These are phyloP conservation scores for Alternaria solani DNA, from an alignment of 2,329 filamentous ascomycete genomes.

Conservation along the genomic window DNA sequence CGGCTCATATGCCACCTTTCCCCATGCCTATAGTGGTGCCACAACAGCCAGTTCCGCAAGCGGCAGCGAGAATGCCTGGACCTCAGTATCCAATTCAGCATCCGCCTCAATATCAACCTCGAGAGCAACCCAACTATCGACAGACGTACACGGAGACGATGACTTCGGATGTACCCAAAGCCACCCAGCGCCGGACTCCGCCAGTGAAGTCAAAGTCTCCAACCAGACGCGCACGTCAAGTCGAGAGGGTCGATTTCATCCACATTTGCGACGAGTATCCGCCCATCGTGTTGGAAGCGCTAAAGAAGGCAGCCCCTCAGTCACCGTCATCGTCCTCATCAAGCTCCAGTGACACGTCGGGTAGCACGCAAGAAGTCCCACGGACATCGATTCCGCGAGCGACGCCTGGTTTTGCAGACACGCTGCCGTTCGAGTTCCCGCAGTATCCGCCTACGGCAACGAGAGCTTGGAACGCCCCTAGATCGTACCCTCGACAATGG, in stretches of 20 bases:
- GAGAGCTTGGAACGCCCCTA: conserved; percentile 18
- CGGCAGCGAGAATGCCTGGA: neutral
- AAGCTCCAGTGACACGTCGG: conserved; percentile 18
- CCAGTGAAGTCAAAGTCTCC: neutral
- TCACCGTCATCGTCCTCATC: conserved; percentile 18
- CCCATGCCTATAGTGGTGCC: neutral
- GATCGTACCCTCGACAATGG: conserved; percentile 24
- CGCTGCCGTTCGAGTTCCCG: conserved; percentile 17
- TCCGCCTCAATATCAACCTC: conserved; percentile 4
- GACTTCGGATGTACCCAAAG: conserved; percentile 5
- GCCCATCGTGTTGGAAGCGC: conserved; percentile 21
- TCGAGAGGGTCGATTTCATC: conserved; percentile 28
- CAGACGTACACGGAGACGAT: conserved; percentile 1
- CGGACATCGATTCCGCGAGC: conserved; percentile 26
- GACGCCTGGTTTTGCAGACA: conserved; percentile 13
- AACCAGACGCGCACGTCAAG: neutral
- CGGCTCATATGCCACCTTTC: neutral
- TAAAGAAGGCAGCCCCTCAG: conserved; percentile 12
- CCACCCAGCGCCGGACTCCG: neutral
- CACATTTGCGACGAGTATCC: conserved; percentile 34
- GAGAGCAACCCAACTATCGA: neutral
- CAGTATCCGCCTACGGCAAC: conserved; percentile 15
- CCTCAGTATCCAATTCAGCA: conserved; percentile 8
- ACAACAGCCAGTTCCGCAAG: neutral
- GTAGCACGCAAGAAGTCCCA: conserved; percentile 30